These are phyloP conservation scores for Fraxinus baroniana DNA, from an alignment of 305 asterid species.

Conservation along the genomic window DNA sequence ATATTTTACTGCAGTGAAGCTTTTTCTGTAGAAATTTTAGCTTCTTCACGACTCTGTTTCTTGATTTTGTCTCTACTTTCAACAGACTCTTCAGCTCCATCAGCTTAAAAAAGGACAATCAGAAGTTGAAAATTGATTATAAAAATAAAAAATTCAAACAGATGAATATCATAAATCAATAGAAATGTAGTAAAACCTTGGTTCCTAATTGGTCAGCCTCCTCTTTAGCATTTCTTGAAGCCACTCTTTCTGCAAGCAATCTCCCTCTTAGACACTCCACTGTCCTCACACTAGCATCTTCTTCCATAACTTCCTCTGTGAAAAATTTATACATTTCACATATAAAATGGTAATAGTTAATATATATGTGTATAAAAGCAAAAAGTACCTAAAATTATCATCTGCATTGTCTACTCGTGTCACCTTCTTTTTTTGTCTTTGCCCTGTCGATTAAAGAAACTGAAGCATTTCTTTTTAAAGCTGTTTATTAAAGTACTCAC, in stretches of 20 bases:
- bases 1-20: constrained; percentile 50
- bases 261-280: constrained; percentile 76
- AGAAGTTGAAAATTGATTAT: neutral
- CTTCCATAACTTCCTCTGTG: constrained; percentile 37
- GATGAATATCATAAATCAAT: neutral
- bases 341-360: neutral
- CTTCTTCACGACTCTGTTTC: constrained; percentile 67
- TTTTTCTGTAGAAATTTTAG: constrained; percentile 55
- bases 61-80: constrained; percentile 55
- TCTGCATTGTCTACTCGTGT: too few species aligned
- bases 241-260: constrained; percentile 72
- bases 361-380: too few species aligned
- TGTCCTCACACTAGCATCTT: constrained; percentile 48
- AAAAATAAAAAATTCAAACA: neutral
- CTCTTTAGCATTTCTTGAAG: constrained; percentile 63
- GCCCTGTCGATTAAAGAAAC: too few species aligned
- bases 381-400: too few species aligned
- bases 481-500: too few species aligned
- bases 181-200: constrained; percentile 37
- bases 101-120: constrained; percentile 34
- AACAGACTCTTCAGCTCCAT: constrained; percentile 56
- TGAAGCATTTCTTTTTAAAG: too few species aligned
- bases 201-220: constrained; percentile 46
- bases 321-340: neutral
- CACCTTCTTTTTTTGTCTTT: too few species aligned